These are phyloP conservation scores for Komagataella populi DNA, from an alignment of 805 yeast species.

Conservation along the genomic window DNA sequence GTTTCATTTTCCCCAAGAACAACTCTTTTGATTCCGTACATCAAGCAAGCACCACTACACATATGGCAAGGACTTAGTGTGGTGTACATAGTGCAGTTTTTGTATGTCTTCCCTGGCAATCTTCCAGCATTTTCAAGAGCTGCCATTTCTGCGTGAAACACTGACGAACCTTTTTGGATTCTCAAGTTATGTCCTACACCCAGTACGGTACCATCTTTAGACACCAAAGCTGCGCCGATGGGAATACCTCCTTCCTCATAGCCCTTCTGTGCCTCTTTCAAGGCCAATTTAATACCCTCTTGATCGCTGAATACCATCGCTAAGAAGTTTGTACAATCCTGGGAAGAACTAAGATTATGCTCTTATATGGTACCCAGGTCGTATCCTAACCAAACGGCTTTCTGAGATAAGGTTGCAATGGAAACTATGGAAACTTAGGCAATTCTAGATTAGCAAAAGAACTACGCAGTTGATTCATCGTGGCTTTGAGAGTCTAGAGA, in stretches of 20 bases:
- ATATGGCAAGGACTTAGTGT: conserved; percentile 87
- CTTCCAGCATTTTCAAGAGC: conserved; percentile 88
- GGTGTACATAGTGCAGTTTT: conserved; percentile 81
- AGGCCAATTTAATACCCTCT: conserved; percentile 54
- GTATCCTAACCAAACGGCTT: not conserved
- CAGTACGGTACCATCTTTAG: conserved; percentile 64
- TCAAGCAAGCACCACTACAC: conserved; percentile 88
- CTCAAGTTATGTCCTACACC: conserved; percentile 90
- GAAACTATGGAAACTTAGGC: not conserved
- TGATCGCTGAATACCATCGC: conserved; percentile 45
- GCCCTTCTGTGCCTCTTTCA: conserved; percentile 59
- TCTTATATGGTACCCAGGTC: not conserved
- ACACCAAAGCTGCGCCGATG: conserved; percentile 66
- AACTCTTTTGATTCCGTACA: conserved; percentile 79
- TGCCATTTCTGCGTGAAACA: conserved; percentile 85
- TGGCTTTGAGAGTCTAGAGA: not conserved
- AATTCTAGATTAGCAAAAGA: not conserved
- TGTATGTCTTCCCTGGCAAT: conserved; percentile 64
- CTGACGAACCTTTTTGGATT: conserved; percentile 72
- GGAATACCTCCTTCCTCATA: conserved; percentile 84
- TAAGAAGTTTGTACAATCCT: too few relatives aligned
- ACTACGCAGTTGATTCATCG: not conserved
- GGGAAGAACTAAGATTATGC: not conserved
- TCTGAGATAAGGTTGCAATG: not conserved
- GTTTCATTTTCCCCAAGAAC: conserved; percentile 84